These are phyloP conservation scores for Rhodotorula sp. DNA, from an alignment of 1,284 basidiomycete genomes.

Conservation along the genomic window DNA sequence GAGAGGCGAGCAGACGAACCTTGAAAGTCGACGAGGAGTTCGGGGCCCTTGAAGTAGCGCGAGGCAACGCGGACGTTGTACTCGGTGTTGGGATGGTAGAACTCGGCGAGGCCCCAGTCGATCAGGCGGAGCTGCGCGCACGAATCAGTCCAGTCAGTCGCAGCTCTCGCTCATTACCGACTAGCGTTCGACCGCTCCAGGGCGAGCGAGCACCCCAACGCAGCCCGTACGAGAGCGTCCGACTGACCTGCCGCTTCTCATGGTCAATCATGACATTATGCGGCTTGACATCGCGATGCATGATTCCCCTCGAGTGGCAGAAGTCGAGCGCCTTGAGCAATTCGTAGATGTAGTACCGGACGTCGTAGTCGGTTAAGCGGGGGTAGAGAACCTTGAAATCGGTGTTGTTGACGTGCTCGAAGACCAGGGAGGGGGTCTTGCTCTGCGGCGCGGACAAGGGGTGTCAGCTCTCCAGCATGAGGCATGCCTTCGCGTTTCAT, in stretches of 20 bases:
- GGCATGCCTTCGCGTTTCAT: too few species aligned
- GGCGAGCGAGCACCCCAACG: background rate
- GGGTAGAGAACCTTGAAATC: slow-evolving; percentile 94
- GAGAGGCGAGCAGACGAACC: slow-evolving; percentile 68
- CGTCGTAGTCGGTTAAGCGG: slow-evolving; percentile 92
- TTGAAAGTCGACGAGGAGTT: slow-evolving; percentile 96
- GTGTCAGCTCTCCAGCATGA: too few species aligned
- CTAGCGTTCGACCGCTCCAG: background rate
- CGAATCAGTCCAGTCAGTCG: slow-evolving; percentile 2
- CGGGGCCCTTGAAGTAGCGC: slow-evolving; percentile 95
- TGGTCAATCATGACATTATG: slow-evolving; percentile 99
- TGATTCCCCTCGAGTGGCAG: slow-evolving; percentile 97
- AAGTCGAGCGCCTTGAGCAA: slow-evolving; percentile 96
- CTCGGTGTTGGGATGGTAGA: slow-evolving; percentile 89
- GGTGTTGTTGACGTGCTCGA: slow-evolving; percentile 82
- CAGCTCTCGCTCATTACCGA: background rate
- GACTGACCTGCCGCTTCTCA: slow-evolving; percentile 79
- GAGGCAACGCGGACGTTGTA: slow-evolving; percentile 94
- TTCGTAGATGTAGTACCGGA: slow-evolving; percentile 94
- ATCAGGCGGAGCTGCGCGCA: slow-evolving; percentile 76
- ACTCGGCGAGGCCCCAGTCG: slow-evolving; percentile 98
- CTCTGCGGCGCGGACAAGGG: slow-evolving; percentile 54
- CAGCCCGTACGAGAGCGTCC: background rate
- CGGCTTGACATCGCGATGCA: slow-evolving; percentile 99
- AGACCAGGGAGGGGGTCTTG: slow-evolving; percentile 95